These are phyloP conservation scores for Lumnitzera racemosa DNA, from an alignment of 345 rosid species.

Conservation along the genomic window DNA sequence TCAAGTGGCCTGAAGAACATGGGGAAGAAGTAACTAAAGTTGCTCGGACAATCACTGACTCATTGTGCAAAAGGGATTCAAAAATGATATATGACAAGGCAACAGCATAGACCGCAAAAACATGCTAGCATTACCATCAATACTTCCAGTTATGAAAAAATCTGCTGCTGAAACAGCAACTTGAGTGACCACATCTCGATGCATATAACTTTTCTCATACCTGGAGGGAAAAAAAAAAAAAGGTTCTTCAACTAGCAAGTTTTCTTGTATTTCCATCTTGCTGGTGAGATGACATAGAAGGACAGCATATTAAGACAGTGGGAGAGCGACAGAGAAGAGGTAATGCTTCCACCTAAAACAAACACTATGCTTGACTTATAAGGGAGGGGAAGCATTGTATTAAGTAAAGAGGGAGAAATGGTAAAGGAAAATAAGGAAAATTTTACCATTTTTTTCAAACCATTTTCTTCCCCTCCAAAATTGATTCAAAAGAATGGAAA, in stretches of 20 bases:
- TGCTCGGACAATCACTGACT: not conserved
- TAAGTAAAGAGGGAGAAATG: no score
- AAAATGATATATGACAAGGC: not conserved
- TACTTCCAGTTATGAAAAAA: constrained; percentile 85
- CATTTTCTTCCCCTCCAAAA: no score
- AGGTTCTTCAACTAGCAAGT: constrained; percentile 1
- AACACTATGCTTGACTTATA: no score
- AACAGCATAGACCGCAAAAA: not conserved
- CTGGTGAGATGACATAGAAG: not conserved
- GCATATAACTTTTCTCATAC: constrained; percentile 99
- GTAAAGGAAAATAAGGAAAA: no score
- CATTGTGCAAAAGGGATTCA: not conserved
- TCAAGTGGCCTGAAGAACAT: constrained; percentile 63
- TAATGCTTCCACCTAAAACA: no score
- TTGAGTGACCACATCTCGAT: constrained; percentile 90
- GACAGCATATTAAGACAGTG: not conserved
- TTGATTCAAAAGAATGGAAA: no score
- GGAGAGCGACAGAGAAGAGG: not conserved
- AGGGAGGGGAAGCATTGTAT: no score
- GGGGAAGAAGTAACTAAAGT: constrained; percentile 9
- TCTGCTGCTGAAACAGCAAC: constrained; percentile 91
- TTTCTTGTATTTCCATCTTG: not conserved
- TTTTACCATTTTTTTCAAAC: no score
- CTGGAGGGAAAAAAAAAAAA: constrained; percentile 18
- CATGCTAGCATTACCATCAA: constrained; percentile 51